These are phyloP conservation scores for Lanmaoa rubissima DNA, from an alignment of 768 basidiomycete species.

Conservation along the genomic window DNA sequence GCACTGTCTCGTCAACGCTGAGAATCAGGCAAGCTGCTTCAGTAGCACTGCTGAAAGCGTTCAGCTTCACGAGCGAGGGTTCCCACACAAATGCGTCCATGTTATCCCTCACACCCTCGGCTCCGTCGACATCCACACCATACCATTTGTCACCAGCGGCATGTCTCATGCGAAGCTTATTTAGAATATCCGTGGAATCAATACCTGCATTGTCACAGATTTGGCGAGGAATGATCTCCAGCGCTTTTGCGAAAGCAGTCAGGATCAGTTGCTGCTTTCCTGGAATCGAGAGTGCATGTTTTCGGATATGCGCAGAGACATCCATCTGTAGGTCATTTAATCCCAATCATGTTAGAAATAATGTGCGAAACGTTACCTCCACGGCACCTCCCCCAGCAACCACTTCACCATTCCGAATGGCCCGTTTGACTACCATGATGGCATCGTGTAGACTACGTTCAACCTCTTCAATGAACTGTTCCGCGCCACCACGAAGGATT, in stretches of 20 bases:
- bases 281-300: constrained; percentile 87
- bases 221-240: constrained; percentile 97
- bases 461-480: constrained; percentile 98
- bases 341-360: neutral
- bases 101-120: constrained; percentile 89
- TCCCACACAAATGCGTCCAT: constrained; percentile 99
- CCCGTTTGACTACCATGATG: constrained; percentile 99
- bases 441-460: constrained; percentile 97
- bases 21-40: constrained; percentile 96
- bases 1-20: constrained; percentile 96
- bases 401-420: constrained; percentile 91
- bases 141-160: constrained; percentile 86
- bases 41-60: constrained; percentile 92
- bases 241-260: constrained; percentile 92
- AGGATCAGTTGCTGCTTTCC: constrained; percentile 95
- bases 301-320: constrained; percentile 89
- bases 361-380: constrained; percentile 56
- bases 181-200: constrained; percentile 95
- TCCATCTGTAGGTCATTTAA: constrained; percentile 75
- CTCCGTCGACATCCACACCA: constrained; percentile 92
- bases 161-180: constrained; percentile 96
- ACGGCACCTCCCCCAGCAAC: constrained; percentile 98
- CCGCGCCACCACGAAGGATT: constrained; percentile 91
- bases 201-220: constrained; percentile 98
- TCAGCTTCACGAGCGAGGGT: constrained; percentile 90